Base-by-base conservation (phyloP, 2,329 filamentous ascomycete species). In the Aspergillus transmontanensis region DNA sequence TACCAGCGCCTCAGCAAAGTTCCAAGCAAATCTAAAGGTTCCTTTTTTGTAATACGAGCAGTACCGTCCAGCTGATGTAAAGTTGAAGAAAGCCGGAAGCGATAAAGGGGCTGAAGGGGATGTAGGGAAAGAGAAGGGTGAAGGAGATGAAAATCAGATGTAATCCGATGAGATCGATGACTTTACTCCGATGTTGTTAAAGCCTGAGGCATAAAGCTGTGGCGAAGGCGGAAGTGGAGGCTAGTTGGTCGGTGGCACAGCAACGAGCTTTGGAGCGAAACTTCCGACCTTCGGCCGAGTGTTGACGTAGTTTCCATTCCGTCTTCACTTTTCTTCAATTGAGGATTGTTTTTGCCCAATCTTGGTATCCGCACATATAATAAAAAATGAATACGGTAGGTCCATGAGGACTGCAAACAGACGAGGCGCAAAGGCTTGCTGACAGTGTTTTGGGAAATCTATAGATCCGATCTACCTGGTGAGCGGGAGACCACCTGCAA, bases 401-500 rank as follows among this genome's bases (percentile, higher is more conserved):
- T 71, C 19, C 7, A n/a, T 5, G 10, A 26, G 3, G 1, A 4
- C 10, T 32, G 54, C 4, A 16, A 30, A 7, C 2, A 3, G 39
- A 28, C 36, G 53, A 0, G 5, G 11, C 36, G 21, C 56, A 6
- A 28, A 16, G 58, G 30, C 59, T 46, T 57, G 54, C 63, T 72
- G 60, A 73, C 43, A 12, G 4, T 50, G 19, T 7, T 58, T 1
- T 30, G n/a, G 23, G 46, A 43, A 28, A 43, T 36, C 21, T 26
- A n/a, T 71, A 87, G 84, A 80, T 87, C 64, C 80, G 81, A 80
- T 87, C 85, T 67, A 86, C 85, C 68, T 86, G 85, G 85, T 86
- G 81, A 79, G 82, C 67, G 51, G 57, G 48, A 64, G n/a, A 48
- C 30, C 19, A 48, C 26, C 28, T 51, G 56, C 63, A 46, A 55